Conservation (phyloP, 345 rosid species). For the Anastatica hierochuntica region DNA sequence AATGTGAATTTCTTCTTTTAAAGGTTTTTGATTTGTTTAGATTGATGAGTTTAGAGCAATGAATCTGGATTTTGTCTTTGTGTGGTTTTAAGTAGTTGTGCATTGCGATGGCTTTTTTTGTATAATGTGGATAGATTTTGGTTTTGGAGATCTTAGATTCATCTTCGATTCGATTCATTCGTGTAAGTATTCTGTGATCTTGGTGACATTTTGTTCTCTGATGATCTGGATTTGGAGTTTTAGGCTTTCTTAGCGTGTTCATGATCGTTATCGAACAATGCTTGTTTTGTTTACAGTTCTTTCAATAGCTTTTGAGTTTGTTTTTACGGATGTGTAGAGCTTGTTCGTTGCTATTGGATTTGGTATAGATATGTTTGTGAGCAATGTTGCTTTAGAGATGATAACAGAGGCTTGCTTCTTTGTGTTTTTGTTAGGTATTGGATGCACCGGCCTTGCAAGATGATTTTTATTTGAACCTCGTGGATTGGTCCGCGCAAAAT, state of each 20-base stretch:
- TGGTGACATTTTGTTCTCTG: constrained; percentile 3
- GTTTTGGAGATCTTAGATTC: background rate
- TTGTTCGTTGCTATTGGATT: background rate
- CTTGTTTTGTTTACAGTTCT: background rate
- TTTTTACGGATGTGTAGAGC: background rate
- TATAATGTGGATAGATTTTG: constrained; percentile 15
- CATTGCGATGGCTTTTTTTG: background rate
- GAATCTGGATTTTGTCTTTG: constrained; percentile 6
- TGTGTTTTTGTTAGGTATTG: constrained; percentile 48
- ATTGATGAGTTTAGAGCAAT: background rate
- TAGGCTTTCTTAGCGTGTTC: background rate
- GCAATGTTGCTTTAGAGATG: background rate
- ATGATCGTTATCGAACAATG: background rate
- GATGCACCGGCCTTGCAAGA: constrained; percentile 98
- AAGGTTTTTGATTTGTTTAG: background rate
- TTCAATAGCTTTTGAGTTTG: background rate
- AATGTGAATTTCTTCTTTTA: background rate
- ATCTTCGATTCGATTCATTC: background rate
- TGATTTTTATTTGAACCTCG: constrained; percentile 90
- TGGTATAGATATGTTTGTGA: background rate
- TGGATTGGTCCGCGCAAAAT: constrained; percentile 91
- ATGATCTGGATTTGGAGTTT: constrained; percentile 1
- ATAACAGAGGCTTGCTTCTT: constrained; percentile 6
- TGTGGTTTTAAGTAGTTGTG: background rate
- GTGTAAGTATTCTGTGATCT: constrained; percentile 2